Evolutionary conservation across 192 early-diverging fungal genomes (phyloP).

Genomic region (Backusella luteola): DNA sequence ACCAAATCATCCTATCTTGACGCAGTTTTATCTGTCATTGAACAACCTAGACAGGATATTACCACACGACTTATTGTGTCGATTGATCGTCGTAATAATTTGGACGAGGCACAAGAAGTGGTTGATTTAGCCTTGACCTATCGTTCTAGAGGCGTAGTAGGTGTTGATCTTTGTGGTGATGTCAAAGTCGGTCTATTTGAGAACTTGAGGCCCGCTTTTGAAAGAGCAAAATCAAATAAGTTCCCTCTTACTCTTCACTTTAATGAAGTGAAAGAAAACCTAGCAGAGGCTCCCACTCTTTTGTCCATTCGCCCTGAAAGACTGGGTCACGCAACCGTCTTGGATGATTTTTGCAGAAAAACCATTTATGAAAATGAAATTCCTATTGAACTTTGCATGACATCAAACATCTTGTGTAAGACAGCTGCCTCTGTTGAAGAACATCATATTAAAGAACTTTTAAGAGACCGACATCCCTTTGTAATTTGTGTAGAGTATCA

Average conservation of each 20-base stretch:
- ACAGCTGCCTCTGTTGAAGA: slow-evolving; percentile 47
- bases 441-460: slow-evolving; percentile 54
- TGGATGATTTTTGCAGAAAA: slow-evolving; percentile 32
- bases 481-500: slow-evolving; percentile 47
- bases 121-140: slow-evolving; percentile 50
- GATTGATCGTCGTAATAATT: slow-evolving; percentile 49
- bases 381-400: slow-evolving; percentile 63
- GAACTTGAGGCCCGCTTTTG: slow-evolving; percentile 44
- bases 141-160: slow-evolving; percentile 42
- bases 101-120: slow-evolving; percentile 47
- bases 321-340: slow-evolving; percentile 56
- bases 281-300: slow-evolving; percentile 41
- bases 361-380: slow-evolving; percentile 35
- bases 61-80: slow-evolving; percentile 48
- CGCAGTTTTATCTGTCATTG: slow-evolving; percentile 31
- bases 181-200: slow-evolving; percentile 39
- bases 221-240: slow-evolving; percentile 42
- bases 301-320: slow-evolving; percentile 45
- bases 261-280: slow-evolving; percentile 48
- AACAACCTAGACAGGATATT: slow-evolving; percentile 29
- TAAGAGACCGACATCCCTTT: slow-evolving; percentile 43
- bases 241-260: slow-evolving; percentile 56
- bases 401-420: slow-evolving; percentile 59
- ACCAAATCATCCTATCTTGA: slow-evolving; percentile 50
- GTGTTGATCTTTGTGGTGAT: slow-evolving; percentile 64